These are phyloP conservation scores for Clarireedia homoeocarpa DNA, from an alignment of 2,329 filamentous ascomycete genomes.

Conservation along the genomic window DNA sequence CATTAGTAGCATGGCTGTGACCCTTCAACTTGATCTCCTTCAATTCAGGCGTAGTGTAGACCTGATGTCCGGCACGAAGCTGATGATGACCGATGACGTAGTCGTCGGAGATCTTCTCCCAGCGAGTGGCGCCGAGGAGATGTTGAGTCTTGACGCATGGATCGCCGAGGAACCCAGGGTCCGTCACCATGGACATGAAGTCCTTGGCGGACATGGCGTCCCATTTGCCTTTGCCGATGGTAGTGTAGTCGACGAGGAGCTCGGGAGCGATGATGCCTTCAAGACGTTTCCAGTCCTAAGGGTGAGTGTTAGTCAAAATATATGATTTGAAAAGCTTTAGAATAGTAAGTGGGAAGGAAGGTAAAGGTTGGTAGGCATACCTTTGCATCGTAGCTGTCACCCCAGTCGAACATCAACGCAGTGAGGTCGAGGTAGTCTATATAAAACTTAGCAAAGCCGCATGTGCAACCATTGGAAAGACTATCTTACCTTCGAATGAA, in stretches of 20 bases:
- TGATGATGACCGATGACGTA: slow-evolving; percentile 44
- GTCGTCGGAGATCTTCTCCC: slow-evolving; percentile 49
- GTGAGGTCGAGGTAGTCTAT: slow-evolving; percentile 43
- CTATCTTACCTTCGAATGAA: slow-evolving; percentile 8
- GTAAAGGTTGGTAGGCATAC: slow-evolving; percentile 2
- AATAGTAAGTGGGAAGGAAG: neutral
- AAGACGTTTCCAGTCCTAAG: slow-evolving; percentile 22
- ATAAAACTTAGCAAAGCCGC: neutral
- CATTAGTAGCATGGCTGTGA: slow-evolving; percentile 23
- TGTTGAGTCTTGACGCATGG: slow-evolving; percentile 56
- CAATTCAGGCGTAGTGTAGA: slow-evolving; percentile 15
- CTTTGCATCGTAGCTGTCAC: slow-evolving; percentile 58
- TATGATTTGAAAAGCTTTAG: too few relatives aligned
- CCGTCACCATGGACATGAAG: slow-evolving; percentile 53
- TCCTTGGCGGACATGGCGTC: slow-evolving; percentile 52
- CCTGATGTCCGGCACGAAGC: slow-evolving; percentile 20
- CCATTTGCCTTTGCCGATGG: slow-evolving; percentile 53
- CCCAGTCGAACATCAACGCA: slow-evolving; percentile 51
- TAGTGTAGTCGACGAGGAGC: slow-evolving; percentile 52
- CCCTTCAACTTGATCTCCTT: slow-evolving; percentile 20
- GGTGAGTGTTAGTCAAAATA: neutral
- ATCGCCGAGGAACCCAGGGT: slow-evolving; percentile 50
- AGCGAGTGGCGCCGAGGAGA: slow-evolving; percentile 52
- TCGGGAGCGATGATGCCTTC: slow-evolving; percentile 21
- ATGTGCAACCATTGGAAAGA: neutral